Evolutionary conservation across 2,329 filamentous ascomycete species (phyloP).

Genomic region (Periconia sp.): DNA sequence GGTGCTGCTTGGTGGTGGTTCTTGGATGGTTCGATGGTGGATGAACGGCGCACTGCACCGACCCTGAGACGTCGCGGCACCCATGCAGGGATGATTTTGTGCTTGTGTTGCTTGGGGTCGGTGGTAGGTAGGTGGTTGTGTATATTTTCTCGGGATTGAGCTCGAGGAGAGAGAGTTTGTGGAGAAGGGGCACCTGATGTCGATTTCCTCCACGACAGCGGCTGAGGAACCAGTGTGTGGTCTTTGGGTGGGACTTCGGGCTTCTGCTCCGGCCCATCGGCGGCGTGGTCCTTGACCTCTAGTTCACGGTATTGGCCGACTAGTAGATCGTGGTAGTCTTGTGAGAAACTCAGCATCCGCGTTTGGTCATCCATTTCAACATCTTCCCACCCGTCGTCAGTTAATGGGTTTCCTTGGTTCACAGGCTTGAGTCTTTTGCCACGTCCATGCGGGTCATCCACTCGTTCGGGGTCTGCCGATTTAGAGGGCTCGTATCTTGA

Average conservation of each 20-base stretch:
- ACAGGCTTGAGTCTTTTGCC: slow-evolving; percentile 16
- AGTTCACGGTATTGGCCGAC: slow-evolving; percentile 25
- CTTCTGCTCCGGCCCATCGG: background rate
- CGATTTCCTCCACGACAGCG: background rate
- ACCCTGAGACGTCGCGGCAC: slow-evolving; percentile 14
- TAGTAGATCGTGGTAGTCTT: slow-evolving; percentile 34
- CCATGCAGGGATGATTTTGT: slow-evolving; percentile 17
- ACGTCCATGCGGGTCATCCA: slow-evolving; percentile 11
- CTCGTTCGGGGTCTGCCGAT: background rate
- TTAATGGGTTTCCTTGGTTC: slow-evolving; percentile 12
- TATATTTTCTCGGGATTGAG: slow-evolving; percentile 1
- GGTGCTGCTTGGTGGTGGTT: background rate
- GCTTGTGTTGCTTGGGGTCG: slow-evolving; percentile 6
- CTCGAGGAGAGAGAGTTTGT: background rate
- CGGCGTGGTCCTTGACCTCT: slow-evolving; percentile 6
- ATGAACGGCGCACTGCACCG: background rate
- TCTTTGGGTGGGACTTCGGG: slow-evolving; percentile 5
- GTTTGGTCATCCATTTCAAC: slow-evolving; percentile 21
- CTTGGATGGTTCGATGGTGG: background rate
- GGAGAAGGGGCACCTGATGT: background rate
- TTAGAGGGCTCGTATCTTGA: background rate
- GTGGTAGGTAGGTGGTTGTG: background rate
- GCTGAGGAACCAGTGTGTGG: slow-evolving; percentile 1
- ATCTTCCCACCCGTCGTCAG: slow-evolving; percentile 20
- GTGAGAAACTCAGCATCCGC: slow-evolving; percentile 26